Evolutionary conservation across 2,329 filamentous ascomycete genomes (phyloP).

Genomic region (Ophiostoma himal-ulmi): DNA sequence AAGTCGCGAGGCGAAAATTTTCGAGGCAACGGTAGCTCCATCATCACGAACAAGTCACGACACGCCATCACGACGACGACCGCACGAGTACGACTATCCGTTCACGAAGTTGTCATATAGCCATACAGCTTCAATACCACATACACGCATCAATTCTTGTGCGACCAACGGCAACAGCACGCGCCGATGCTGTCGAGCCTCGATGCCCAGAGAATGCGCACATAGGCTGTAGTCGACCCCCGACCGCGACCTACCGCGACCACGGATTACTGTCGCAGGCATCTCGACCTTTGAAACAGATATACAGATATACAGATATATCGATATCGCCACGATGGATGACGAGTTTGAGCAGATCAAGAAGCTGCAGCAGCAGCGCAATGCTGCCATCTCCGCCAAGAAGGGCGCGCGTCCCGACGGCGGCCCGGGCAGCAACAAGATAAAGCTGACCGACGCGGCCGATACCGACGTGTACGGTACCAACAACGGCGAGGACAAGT

Average conservation of each 20-base stretch:
- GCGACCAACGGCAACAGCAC: slow-evolving; percentile 14
- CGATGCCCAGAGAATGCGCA: slow-evolving; percentile 21
- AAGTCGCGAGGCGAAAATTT: slow-evolving; percentile 21
- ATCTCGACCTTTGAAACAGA: no score
- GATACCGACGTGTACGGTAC: slow-evolving; percentile 80
- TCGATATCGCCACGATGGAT: background rate
- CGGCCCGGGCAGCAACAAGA: slow-evolving; percentile 47
- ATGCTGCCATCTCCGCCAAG: slow-evolving; percentile 69
- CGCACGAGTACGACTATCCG: background rate
- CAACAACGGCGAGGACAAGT: slow-evolving; percentile 62
- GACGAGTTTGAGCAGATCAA: slow-evolving; percentile 77
- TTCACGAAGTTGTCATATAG: background rate
- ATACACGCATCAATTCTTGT: background rate
- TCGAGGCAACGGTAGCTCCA: slow-evolving; percentile 17
- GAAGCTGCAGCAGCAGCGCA: slow-evolving; percentile 88
- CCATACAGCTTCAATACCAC: background rate
- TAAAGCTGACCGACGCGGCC: slow-evolving; percentile 81
- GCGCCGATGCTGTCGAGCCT: slow-evolving; percentile 19
- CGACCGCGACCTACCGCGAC: slow-evolving; percentile 10
- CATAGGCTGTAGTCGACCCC: slow-evolving; percentile 14
- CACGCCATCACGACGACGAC: slow-evolving; percentile 6
- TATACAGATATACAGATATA: no score
- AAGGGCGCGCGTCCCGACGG: slow-evolving; percentile 79
- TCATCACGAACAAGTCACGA: background rate
- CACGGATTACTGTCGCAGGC: background rate